These are phyloP conservation scores for Penicillium desertorum DNA, from an alignment of 495 filamentous ascomycete species.

Conservation along the genomic window DNA sequence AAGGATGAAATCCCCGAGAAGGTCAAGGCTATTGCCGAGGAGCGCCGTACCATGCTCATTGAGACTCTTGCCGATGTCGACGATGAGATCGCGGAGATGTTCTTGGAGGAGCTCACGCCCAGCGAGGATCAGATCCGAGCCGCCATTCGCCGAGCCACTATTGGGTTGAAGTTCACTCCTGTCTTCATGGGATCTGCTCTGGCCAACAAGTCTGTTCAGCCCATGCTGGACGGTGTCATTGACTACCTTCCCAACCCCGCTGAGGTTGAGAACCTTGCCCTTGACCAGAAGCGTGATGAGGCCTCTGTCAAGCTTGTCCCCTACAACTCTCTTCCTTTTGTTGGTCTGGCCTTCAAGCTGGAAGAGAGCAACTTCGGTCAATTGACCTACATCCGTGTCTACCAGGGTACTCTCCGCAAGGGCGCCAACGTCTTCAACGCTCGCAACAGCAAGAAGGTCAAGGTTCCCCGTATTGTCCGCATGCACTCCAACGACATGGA, in stretches of 20 bases:
- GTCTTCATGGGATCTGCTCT: conserved; percentile 96
- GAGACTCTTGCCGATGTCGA: conserved; percentile 97
- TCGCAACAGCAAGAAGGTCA: conserved; percentile 90
- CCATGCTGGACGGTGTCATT: conserved; percentile 94
- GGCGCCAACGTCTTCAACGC: conserved; percentile 91
- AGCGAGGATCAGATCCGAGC: conserved; percentile 78
- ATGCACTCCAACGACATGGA: conserved; percentile 99
- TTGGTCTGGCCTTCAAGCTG: conserved; percentile 96
- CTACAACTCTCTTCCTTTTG: conserved; percentile 89
- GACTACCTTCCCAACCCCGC: conserved; percentile 94
- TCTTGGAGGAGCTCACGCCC: conserved; percentile 81
- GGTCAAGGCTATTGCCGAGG: conserved; percentile 67
- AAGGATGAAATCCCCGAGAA: conserved; percentile 79
- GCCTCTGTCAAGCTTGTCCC: conserved; percentile 80
- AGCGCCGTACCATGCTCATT: conserved; percentile 81
- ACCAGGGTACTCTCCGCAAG: conserved; percentile 90
- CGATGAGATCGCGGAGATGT: conserved; percentile 96
- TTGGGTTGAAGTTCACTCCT: conserved; percentile 85
- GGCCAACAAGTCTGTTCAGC: conserved; percentile 93
- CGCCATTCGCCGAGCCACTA: conserved; percentile 87
- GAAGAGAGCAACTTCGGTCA: conserved; percentile 99
- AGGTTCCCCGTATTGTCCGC: conserved; percentile 94
- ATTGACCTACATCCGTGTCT: conserved; percentile 97
- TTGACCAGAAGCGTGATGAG: conserved; percentile 79
- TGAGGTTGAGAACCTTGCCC: conserved; percentile 85